Evolutionary conservation across 176 grass and related monocot genomes (phyloP), one percentile per base, ranked within the genome.

Genomic region (Ensete ventricosum): DNA sequence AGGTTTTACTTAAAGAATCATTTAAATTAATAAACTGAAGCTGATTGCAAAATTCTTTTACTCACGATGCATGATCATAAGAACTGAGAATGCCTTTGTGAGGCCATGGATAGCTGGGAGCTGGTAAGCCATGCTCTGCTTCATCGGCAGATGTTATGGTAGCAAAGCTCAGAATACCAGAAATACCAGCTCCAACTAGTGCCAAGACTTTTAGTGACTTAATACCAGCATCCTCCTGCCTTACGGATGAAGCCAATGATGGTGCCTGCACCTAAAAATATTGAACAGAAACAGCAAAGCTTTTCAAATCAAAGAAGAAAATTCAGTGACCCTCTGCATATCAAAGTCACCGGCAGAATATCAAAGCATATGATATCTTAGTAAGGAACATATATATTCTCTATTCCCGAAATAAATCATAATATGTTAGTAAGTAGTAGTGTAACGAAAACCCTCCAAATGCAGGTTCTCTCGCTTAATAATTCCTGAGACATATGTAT

Each of bases 81-180:
- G 93, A 97, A 82, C 93, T 97, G 76, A 97, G 86, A 75, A 97
- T 97, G 74, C 93, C 93, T 73, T 89, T 83, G 82, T 97, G 93
- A 25, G 93, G 93, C 93, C 93, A 97, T 19, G 93, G 93, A 78
- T 97, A 97, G 14, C 73, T 78, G 48, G 87, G 79, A 34, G 85
- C 82, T 50, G 83, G 84, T 73, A 97, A 78, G 21, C 93, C 93
- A 83, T 97, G 93, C 79, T 97, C 93, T 72, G 90, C 85, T 84
- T 97, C 93, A 83, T 97, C 93, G 60, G 93, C 93, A 80, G 81
- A 87, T 54, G 90, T 83, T 73, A 92, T 75, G 60, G 85, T 88
- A 62, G 87, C 83, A 49, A 93, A 97, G 63, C 90, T 87, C 52
- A 97, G 57, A 62, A 93, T 81, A 69, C 93, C 87, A 52, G 93